Evolutionary conservation across 768 basidiomycete species (phyloP), one percentile per base, ranked within the genome.

Genomic region (Dioszegia hungarica): DNA sequence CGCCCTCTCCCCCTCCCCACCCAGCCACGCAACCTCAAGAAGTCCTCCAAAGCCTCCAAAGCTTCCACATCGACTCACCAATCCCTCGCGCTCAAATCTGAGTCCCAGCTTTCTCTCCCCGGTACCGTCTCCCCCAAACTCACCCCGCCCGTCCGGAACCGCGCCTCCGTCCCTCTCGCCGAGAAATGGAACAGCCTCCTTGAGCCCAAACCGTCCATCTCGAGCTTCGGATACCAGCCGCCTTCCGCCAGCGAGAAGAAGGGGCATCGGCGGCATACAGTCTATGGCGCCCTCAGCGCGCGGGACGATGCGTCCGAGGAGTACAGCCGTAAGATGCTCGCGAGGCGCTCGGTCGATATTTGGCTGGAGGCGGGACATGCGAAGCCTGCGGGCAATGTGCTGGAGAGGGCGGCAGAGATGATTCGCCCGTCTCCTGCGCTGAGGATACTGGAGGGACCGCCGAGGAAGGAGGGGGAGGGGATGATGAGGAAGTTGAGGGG

Each of bases 341-440:
- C 70, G 10, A 60, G 67, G 39, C 54, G 62, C 8, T 62, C 59
- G 15, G 65, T 61, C 2, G 70, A 68, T 56, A 61, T 69, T 5
- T 72, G 70, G 67, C 59, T 72, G 38, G 61, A 64, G 38, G 31
- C 22, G 15, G 70, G 70, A 9, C 70, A 72, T 59, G 70, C 70
- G 3, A 57, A 58, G 15, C 54, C 62, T 31, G 54, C 58, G 37
- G 61, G 62, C 2, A 54, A 56, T 11, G 8, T 64, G 4, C 38
- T 61, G 2, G 50, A 60, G 12, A 56, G 70, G 40, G 65, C 62
- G 3, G 57, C 59, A 9, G 70, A 72, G 41, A 72, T 72, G 70
- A 50, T 72, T 25, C 66, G 67, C 20, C 67, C 70, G 31, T 46
- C 60, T 14, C 70, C 70, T 11, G 67, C 70, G 3, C 57, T 72